Evolutionary conservation across 345 rosid genomes (phyloP), one percentile per base, ranked within the genome.

Genomic region (Eucalyptus pauciflora): DNA sequence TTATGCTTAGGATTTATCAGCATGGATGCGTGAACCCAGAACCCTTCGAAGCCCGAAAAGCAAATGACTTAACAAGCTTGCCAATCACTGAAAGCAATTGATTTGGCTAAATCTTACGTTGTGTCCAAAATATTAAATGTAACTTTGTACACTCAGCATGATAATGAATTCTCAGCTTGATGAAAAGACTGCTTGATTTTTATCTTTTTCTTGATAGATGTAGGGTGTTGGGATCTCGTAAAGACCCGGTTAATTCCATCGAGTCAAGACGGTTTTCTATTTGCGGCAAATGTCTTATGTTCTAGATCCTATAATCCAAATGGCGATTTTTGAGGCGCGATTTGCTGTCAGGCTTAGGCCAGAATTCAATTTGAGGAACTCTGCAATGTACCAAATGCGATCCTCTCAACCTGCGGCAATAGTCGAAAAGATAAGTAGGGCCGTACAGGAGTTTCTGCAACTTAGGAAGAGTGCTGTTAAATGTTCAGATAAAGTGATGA

Each of bases 141-240:
- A 7, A 62, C 33, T 29, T 29, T 62, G 0, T 14, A 62, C 71
- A 13, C 33, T n/a, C 20, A 2, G 10, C 41, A 64, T n/a, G 37
- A n/a, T 64, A 4, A 64, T n/a, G 76, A n/a, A 64, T 64, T 64
- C 37, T n/a, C 41, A 64, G 10, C 41, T 64, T n/a, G 37, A 64
- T n/a, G 20, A n/a, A 64, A n/a, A 64, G 20, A 15, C 0, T 7
- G 33, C 5, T n/a, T 64, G 0, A n/a, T 62, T n/a, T 27, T 62
- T 62, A 2, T 62, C 3, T 62, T 62, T 62, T 62, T 62, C 71
- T 29, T 13, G 71, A 62, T 62, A 0, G 33, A 52, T 52, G 10
- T 7, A 52, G 10, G 56, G 56, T 52, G 56, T 18, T 18, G 31
- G 67, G 7, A 27, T 60, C 31, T 27, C 67, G 31, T 25, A 1